A percentile compares a stretch with the other conserved stretches of the same genome.
These are phyloP conservation scores for Cyphellophora attinorum DNA, from an alignment of 2,329 filamentous ascomycete genomes.

Conservation along the genomic window DNA sequence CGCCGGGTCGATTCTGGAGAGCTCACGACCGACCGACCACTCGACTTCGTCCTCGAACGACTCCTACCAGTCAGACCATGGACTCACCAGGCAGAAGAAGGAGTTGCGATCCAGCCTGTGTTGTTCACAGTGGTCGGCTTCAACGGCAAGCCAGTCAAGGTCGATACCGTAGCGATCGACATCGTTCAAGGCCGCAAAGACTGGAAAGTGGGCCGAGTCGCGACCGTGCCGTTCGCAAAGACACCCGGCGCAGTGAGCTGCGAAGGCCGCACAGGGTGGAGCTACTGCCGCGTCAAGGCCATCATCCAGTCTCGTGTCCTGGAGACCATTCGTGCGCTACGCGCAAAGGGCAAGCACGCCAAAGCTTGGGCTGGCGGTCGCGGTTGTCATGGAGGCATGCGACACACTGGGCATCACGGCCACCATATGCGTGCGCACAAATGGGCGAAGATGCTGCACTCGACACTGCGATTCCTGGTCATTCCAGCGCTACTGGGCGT, in stretches of 20 bases:
- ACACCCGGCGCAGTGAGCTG: constrained; percentile 21
- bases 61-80: constrained; percentile 18
- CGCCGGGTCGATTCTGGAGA: constrained; percentile 9
- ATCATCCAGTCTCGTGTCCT: constrained; percentile 31
- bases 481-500: constrained; percentile 36
- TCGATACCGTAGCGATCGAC: constrained; percentile 32
- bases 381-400: constrained; percentile 10
- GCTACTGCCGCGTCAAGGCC: constrained; percentile 30
- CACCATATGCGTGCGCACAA: constrained; percentile 20
- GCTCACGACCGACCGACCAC: constrained; percentile 15
- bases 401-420: constrained; percentile 14
- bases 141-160: constrained; percentile 30
- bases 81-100: constrained; percentile 22
- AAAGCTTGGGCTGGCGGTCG: constrained; percentile 13
- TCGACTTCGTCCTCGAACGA: constrained; percentile 30
- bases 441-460: constrained; percentile 26
- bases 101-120: constrained; percentile 26
- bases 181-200: constrained; percentile 27
- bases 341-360: constrained; percentile 12
- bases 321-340: constrained; percentile 27
- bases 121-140: constrained; percentile 37
- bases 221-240: constrained; percentile 25
- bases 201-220: constrained; percentile 27
- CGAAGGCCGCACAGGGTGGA: constrained; percentile 29
- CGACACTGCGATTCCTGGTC: constrained; percentile 34